phyloP scores from a whole-genome alignment of 148 eudicot genomes.

The Camellia japonica region DNA sequence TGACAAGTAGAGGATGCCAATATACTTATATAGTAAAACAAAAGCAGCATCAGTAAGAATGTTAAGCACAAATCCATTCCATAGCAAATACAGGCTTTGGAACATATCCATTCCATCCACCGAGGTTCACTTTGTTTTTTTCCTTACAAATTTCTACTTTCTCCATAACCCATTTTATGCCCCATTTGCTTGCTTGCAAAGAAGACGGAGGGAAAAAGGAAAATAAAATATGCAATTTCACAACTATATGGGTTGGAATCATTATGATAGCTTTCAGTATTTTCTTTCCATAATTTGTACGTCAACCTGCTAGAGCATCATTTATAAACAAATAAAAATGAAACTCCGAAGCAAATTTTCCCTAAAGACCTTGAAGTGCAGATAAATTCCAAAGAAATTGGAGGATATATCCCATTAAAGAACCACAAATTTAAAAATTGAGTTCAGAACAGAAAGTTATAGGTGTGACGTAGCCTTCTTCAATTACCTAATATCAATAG shows the following conservation, averaged over 20 bases:
- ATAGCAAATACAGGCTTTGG: too few relatives aligned
- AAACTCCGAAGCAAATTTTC: neutral
- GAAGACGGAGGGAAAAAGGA: neutral
- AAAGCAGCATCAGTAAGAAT: too few relatives aligned
- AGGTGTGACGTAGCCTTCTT: neutral
- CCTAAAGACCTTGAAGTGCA: neutral
- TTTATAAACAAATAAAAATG: neutral
- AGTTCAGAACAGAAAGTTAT: neutral
- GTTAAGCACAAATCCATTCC: too few relatives aligned
- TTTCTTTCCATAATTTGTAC: neutral
- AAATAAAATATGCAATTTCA: neutral
- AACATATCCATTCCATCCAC: neutral
- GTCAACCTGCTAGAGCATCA: neutral
- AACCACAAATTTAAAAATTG: neutral
- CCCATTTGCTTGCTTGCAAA: slow-evolving; percentile 4
- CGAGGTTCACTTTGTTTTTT: neutral
- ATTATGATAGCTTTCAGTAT: neutral
- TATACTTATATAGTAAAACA: too few relatives aligned
- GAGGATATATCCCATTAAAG: neutral
- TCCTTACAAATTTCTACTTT: neutral
- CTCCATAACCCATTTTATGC: neutral
- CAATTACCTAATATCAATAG: slow-evolving; percentile 67
- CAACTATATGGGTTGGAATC: neutral
- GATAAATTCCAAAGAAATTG: neutral
- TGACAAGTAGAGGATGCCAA: too few relatives aligned